These are phyloP conservation scores for Camellia sinensis DNA, from an alignment of 148 eudicot species.

Conservation along the genomic window DNA sequence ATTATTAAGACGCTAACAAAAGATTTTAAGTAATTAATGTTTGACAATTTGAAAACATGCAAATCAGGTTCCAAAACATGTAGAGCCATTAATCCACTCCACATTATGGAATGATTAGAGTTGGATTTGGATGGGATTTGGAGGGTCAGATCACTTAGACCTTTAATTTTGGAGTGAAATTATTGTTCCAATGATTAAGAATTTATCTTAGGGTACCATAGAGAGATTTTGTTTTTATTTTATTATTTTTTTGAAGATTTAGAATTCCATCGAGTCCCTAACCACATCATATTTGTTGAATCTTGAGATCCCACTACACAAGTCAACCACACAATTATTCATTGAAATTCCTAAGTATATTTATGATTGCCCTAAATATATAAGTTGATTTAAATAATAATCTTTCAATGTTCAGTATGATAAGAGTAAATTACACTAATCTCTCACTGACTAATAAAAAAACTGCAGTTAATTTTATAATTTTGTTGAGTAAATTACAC, in stretches of 20 bases:
- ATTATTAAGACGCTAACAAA: background rate
- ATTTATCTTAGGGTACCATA: background rate
- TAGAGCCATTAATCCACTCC: conserved; percentile 14
- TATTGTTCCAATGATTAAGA: background rate
- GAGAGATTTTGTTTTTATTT: background rate
- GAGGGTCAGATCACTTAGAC: conserved; percentile 21
- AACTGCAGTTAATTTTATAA: too few species aligned
- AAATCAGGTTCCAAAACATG: background rate
- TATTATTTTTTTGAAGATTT: background rate
- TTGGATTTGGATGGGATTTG: conserved; percentile 31
- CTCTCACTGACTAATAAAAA: too few species aligned
- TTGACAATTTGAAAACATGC: conserved; percentile 7
- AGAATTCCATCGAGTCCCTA: background rate
- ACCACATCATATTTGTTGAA: background rate
- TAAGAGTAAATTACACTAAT: too few species aligned
- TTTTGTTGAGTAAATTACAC: too few species aligned
- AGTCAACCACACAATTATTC: too few species aligned
- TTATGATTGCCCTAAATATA: too few species aligned
- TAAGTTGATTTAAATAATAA: too few species aligned
- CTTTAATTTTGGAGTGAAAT: conserved; percentile 2
- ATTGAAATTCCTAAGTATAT: too few species aligned
- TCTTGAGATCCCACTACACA: background rate
- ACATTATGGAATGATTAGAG: conserved; percentile 21
- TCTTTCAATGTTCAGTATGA: too few species aligned
- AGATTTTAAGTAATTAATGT: background rate